A percentile compares a stretch with the other conserved stretches of the same genome.
Conservation (phyloP, 306 rosid species). For the Pterocarpus santalinus region DNA sequence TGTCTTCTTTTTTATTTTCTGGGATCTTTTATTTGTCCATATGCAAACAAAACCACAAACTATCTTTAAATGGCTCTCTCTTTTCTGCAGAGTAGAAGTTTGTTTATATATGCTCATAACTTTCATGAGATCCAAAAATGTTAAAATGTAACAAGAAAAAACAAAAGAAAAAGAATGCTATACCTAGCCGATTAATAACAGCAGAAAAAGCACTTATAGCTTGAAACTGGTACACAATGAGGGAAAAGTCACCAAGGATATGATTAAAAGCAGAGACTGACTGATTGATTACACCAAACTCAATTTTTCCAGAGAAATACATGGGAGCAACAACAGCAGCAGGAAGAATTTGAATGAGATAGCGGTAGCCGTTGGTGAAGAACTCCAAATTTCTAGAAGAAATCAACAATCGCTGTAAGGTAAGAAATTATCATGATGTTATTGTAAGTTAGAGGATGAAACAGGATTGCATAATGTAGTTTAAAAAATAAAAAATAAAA, state of each 20-base stretch:
- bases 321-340: slow-evolving; percentile 98
- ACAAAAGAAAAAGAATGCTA: slow-evolving; percentile 33
- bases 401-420: slow-evolving; percentile 81
- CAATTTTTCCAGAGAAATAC: slow-evolving; percentile 96
- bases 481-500: too few relatives aligned
- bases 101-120: slow-evolving; percentile 32
- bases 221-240: slow-evolving; percentile 91
- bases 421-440: slow-evolving; percentile 23
- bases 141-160: slow-evolving; percentile 28
- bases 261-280: slow-evolving; percentile 97
- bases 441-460: slow-evolving; percentile 24
- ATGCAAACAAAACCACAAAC: slow-evolving; percentile 6
- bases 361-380: slow-evolving; percentile 95
- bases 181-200: slow-evolving; percentile 95
- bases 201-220: slow-evolving; percentile 97
- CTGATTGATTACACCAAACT: slow-evolving; percentile 97
- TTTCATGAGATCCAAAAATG: slow-evolving; percentile 15
- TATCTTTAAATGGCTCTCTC: slow-evolving; percentile 20
- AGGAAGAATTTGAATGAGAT: slow-evolving; percentile 93
- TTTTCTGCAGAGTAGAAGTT: slow-evolving; percentile 27
- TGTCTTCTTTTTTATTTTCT: not conserved
- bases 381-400: slow-evolving; percentile 94
- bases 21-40: not conserved
- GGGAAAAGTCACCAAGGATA: slow-evolving; percentile 92
- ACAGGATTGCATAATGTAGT: not conserved